Evolutionary conservation across 176 grass and related monocot species (phyloP).

Genomic region (Poa annua): DNA sequence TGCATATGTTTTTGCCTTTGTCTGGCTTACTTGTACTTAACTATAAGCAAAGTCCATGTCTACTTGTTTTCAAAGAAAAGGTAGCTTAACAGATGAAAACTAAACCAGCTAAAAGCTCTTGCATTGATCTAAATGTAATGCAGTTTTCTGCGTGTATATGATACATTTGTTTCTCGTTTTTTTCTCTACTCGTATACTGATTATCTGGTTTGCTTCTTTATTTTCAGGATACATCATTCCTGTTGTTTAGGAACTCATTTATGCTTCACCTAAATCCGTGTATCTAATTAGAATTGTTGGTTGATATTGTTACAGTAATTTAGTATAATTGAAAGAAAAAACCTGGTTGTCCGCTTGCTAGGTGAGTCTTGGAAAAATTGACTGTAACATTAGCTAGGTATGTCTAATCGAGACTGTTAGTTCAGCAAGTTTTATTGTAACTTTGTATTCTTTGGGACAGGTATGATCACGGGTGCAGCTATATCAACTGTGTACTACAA

Average conservation of each 20-base stretch:
- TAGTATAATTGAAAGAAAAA: constrained; percentile 28
- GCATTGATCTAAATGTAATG: background rate
- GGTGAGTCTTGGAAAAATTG: background rate
- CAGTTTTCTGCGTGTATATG: background rate
- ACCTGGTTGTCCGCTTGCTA: background rate
- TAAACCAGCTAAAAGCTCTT: background rate
- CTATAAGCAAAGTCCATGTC: constrained; percentile 7
- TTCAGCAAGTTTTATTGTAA: background rate
- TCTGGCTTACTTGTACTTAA: constrained; percentile 25
- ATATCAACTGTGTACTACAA: constrained; percentile 89
- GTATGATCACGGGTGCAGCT: constrained; percentile 88
- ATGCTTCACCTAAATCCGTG: background rate
- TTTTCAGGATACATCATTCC: background rate
- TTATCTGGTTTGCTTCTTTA: background rate
- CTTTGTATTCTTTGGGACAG: constrained; percentile 43
- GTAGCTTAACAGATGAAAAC: background rate
- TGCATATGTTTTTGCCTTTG: constrained; percentile 20
- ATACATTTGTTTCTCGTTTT: background rate
- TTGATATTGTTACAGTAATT: constrained; percentile 30
- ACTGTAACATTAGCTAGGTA: background rate
- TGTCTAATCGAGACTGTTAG: background rate
- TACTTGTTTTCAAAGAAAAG: background rate
- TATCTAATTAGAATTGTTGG: background rate
- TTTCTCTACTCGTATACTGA: background rate
- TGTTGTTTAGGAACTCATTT: constrained; percentile 14